Base-by-base conservation (phyloP, 495 filamentous ascomycete species). In the Podospora conica region DNA sequence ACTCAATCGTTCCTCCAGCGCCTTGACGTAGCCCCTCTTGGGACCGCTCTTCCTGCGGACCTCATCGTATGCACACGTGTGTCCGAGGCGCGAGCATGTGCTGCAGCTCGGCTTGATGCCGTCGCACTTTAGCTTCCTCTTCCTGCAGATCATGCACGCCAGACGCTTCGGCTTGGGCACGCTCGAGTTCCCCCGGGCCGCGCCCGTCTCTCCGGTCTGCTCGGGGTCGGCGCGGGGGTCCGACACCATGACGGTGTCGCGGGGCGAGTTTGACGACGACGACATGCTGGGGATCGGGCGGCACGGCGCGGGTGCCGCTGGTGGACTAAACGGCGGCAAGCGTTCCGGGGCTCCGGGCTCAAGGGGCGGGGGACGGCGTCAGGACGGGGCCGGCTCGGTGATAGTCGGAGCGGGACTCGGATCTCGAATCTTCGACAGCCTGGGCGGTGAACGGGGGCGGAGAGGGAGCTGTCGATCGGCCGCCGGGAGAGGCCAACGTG, bases 21-120 rank as follows among this genome's bases (percentile, higher is more conserved):
- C 92, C 82, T 98, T 99, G 65, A 99, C 96, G 77, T 99, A 98
- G 66, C 95, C 95, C 74, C 96, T 85, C 81, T 98, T 99, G 4
- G 95, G 95, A 9, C 95, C 95, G 76, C 95, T 98, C 84, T 99
- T 99, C 79, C 92, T 91, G 74, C 95, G 86, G 60, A 93, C 89
- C 79, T 99, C 95, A 78, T 98, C 95, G 73, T 97, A 99, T 12
- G 91, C 86, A 81, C 95, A 99, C 63, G 88, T 87, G 79, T 99
- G 95, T 48, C 91, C 88, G 62, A 99, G 79, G 60, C 95, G 83
- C 18, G 90, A 87, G 76, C 95, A 99, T 23, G 94, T 99, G 71
- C 90, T 92, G 76, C 95, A 99, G 71, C 90, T 95, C 12, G 95
- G 95, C 66, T 88, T 87, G 55, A 79, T 74, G 63, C 90, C 89